Base-by-base conservation (phyloP, 192 early-diverging fungal genomes). In the Coemansia javaensis region DNA sequence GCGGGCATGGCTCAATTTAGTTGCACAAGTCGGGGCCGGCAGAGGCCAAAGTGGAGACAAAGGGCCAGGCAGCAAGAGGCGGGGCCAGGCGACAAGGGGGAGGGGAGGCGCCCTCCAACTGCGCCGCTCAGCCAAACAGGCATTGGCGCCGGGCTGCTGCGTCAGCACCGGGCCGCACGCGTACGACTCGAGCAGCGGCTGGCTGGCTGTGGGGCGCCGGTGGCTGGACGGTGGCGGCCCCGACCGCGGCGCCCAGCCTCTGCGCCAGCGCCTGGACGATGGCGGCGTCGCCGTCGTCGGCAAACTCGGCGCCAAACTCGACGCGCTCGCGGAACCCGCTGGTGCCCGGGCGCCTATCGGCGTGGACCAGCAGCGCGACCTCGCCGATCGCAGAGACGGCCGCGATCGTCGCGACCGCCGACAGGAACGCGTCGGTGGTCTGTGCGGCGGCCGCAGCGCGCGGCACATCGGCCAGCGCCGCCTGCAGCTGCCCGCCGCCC, bases 231-330 rank as follows among this genome's bases (percentile, higher is more conserved):
- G 16, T 7, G 20, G 17, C 33, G 0, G 39, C 40, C n/a, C 31
- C 37, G 18, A 48, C 42, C 7, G 51, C 56, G 11, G 32, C 12
- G 12, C 52, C 52, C 34, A 72, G 36, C 16, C 44, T 27, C 13
- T n/a, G 20, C 11, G 10, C 27, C 22, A 72, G 52, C 38, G 44
- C 49, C 11, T 24, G 17, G 23, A 72, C 61, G 12, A 64, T 38
- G 0, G 7, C 24, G 0, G 20, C 13, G 12, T 72, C 68, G 39
- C 35, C 17, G 9, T 47, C 52, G 24, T 72, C 68, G 4, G 33
- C 61, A 50, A 49, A 60, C 15, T 59, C 68, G 13, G 40, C 35
- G 48, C 68, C 68, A 64, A 72, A 72, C 31, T 37, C 36, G 22
- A 55, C 48, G 7, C 32, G 44, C 53, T 64, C 56, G 14, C 62